Conservation (phyloP, 257 asterid species). For the Solanum stenotomum region DNA sequence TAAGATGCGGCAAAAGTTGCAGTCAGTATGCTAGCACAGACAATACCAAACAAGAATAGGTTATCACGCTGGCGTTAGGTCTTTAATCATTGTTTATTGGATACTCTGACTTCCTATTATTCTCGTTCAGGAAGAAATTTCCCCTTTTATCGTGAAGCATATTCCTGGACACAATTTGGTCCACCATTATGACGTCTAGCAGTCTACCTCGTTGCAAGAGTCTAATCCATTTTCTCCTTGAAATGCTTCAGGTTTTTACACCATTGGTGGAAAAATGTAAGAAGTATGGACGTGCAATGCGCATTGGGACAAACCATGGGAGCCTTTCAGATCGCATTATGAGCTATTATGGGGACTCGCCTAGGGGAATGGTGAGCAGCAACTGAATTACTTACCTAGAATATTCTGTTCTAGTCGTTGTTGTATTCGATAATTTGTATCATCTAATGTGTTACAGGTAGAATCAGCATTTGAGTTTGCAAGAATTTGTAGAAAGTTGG, state of each 20-base stretch:
- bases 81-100: background rate
- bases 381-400: background rate
- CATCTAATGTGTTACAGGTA: conserved; percentile 40
- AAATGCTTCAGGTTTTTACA: conserved; percentile 57
- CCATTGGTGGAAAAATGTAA: conserved; percentile 98
- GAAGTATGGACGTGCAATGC: conserved; percentile 91
- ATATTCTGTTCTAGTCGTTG: background rate
- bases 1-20: background rate
- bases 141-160: background rate
- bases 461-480: conserved; percentile 99
- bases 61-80: background rate
- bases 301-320: conserved; percentile 99
- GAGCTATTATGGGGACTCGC: conserved; percentile 98
- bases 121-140: background rate
- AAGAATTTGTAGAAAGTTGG: conserved; percentile 85
- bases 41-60: background rate
- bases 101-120: background rate
- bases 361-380: conserved; percentile 90
- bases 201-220: background rate
- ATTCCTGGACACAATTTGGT: background rate
- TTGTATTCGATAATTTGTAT: background rate
- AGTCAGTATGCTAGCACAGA: background rate
- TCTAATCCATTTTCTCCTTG: background rate
- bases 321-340: conserved; percentile 97
- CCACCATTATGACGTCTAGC: background rate